Percentiles rank a stretch among this genome's conserved stretches.
phyloP scores from a whole-genome alignment of 345 rosid genomes.

The Geranium rotundifolium region DNA sequence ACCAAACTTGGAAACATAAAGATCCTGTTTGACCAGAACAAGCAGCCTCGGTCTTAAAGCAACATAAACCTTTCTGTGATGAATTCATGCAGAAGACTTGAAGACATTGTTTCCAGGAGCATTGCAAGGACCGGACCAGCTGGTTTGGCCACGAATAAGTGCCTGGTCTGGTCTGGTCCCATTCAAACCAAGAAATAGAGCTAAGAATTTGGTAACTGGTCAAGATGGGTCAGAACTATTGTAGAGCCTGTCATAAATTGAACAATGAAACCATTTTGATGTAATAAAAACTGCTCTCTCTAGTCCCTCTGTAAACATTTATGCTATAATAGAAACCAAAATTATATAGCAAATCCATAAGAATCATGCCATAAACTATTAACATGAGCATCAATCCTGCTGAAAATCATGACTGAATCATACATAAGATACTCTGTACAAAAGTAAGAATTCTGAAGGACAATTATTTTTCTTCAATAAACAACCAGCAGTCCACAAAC shows the following conservation, averaged over 20 bases:
- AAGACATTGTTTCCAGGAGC: too few relatives aligned
- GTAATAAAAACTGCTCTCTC: too few relatives aligned
- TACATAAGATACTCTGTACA: background rate
- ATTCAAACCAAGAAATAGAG: too few relatives aligned
- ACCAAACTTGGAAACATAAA: background rate
- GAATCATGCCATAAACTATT: too few relatives aligned
- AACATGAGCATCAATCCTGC: background rate
- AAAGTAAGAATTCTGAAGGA: background rate
- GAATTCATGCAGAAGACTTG: too few relatives aligned
- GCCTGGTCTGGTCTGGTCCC: too few relatives aligned
- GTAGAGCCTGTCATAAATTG: conserved; percentile 20
- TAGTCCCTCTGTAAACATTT: too few relatives aligned
- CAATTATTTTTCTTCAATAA: background rate
- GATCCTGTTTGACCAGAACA: background rate
- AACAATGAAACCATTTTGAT: too few relatives aligned
- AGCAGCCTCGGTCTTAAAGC: background rate
- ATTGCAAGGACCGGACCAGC: conserved; percentile 19
- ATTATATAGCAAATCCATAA: too few relatives aligned
- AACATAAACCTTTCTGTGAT: background rate
- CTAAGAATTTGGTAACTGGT: too few relatives aligned
- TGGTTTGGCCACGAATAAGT: background rate
- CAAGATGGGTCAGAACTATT: too few relatives aligned
- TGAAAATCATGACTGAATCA: background rate
- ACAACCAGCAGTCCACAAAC: background rate
- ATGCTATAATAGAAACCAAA: too few relatives aligned